Conservation (phyloP, 331 rosid species). For the Malus hybrid region DNA sequence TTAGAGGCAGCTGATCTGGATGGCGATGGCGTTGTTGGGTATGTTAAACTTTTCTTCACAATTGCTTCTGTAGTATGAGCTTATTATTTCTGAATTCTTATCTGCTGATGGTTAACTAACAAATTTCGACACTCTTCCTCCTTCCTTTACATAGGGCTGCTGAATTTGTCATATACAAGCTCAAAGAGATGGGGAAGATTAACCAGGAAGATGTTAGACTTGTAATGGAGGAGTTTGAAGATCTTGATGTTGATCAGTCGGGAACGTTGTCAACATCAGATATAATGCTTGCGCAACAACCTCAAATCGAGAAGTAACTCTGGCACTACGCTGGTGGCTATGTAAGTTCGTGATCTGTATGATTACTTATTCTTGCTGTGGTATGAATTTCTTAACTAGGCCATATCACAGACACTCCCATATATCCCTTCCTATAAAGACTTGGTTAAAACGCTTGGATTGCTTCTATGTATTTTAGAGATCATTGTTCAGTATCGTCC, state of each 20-base stretch:
- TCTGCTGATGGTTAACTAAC: neutral
- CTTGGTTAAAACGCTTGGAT: neutral
- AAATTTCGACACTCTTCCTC: neutral
- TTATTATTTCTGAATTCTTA: conserved; percentile 11
- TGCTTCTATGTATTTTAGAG: neutral
- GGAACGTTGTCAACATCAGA: conserved; percentile 68
- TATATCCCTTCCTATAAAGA: neutral
- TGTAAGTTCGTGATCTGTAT: neutral
- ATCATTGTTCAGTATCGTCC: neutral
- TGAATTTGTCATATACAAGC: conserved; percentile 14
- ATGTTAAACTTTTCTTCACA: conserved; percentile 17
- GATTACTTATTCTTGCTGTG: neutral
- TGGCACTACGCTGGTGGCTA: neutral
- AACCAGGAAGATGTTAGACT: conserved; percentile 64
- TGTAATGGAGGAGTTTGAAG: conserved; percentile 71
- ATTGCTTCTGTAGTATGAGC: neutral
- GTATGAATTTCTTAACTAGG: neutral
- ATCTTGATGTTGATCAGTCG: conserved; percentile 85
- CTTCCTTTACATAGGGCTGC: conserved; percentile 39
- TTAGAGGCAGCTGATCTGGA: conserved; percentile 95
- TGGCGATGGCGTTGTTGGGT: conserved; percentile 72
- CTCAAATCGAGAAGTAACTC: conserved; percentile 11
- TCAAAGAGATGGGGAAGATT: conserved; percentile 92
- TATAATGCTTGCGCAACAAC: conserved; percentile 57
- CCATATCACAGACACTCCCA: neutral